Base-by-base conservation (phyloP, 192 early-diverging fungal species). In the Thoreauomyces humboldtii region DNA sequence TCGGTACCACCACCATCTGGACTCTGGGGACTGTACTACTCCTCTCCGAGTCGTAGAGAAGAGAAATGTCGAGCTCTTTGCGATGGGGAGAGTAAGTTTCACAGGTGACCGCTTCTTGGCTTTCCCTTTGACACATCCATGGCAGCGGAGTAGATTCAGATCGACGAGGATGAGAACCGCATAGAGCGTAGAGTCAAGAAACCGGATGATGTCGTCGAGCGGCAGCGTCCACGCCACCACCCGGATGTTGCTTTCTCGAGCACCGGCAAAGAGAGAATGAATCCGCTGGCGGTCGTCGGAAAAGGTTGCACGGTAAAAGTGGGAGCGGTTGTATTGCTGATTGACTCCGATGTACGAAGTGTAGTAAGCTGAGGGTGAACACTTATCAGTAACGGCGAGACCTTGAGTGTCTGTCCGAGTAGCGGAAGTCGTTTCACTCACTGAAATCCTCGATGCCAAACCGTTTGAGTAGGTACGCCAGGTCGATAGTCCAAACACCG, bases 401-500 rank as follows among this genome's bases (percentile, higher is more conserved):
- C 22, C 6, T 14, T 42, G 38, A 12, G 9, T n/a, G 21, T 14
- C 27, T 21, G 27, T 27, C n/a, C 9, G 38, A 41, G 38, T 41
- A 41, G n/a, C 50, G 17, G 50, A 15, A 6, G 56, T n/a, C 34
- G n/a, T n/a, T 33, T 22, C 24, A 68, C 69, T 61, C 50, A 81
- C 76, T 94, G 72, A 96, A 96, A 77, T 96, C 92, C 0, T 76
- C 71, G 4, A 83, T 76, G 47, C 87, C 75, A 71, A 83, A 90
- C 36, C 83, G 78, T 51, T 81, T 74, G 29, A 96, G 73, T 19
- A 94, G 59, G 59, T 88, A 91, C 0, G 86, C 92, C 56, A 96
- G 72, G 73, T 96, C 91, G 38, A 96, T 92, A 7, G 94, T 93
- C 94, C 94, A 96, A 0, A 92, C 74, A 2, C 55, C 55, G 33